Evolutionary conservation across 768 basidiomycete species (phyloP).

Genomic region (Mycena indigotica): DNA sequence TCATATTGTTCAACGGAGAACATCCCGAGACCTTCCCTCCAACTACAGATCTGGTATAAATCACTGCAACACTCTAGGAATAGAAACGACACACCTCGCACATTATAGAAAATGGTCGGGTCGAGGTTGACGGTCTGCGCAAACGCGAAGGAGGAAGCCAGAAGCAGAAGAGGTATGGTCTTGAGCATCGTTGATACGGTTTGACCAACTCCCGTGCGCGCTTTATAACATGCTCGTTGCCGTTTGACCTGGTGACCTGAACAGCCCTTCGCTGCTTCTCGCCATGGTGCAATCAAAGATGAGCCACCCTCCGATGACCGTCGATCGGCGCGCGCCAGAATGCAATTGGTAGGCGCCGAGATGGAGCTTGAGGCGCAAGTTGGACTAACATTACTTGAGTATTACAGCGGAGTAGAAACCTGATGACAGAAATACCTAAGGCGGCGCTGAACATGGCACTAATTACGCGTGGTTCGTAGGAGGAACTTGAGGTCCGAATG

Average conservation of each 20-base stretch:
- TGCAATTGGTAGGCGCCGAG: no score
- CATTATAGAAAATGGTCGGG: slow-evolving; percentile 15
- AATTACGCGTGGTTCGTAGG: no score
- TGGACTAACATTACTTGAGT: no score
- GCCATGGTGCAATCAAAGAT: no score
- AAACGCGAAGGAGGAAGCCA: slow-evolving; percentile 1
- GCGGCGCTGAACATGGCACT: no score
- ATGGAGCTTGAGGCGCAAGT: no score
- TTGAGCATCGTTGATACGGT: not conserved
- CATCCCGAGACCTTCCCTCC: slow-evolving; percentile 16
- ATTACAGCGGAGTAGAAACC: no score
- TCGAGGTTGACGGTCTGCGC: slow-evolving; percentile 16
- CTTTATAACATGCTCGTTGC: not conserved
- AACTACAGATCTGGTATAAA: not conserved
- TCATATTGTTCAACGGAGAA: slow-evolving; percentile 14
- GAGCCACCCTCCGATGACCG: no score
- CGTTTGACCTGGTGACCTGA: not conserved
- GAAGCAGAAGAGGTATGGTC: not conserved
- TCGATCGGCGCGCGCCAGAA: no score
- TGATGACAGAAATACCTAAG: no score
- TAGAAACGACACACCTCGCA: slow-evolving; percentile 4
- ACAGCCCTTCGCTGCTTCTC: no score
- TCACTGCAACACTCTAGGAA: not conserved
- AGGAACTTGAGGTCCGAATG: no score
- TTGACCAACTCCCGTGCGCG: not conserved